phyloP scores from a whole-genome alignment of 176 grass and related monocot species.

The Musa beccarii region DNA sequence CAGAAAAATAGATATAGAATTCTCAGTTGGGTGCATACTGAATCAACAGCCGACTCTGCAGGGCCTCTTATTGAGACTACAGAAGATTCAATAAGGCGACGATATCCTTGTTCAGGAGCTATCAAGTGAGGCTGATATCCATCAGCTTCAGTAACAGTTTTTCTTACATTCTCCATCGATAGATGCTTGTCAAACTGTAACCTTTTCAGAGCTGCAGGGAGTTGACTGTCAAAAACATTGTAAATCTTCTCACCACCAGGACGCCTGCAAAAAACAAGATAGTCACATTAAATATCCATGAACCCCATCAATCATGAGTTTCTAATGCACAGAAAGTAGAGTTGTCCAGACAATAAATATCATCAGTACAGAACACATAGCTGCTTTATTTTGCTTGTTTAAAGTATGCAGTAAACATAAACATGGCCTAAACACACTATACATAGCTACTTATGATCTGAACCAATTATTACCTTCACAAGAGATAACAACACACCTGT shows the following conservation, averaged over 20 bases:
- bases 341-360: background rate
- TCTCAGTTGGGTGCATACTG: conserved; percentile 35
- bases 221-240: conserved; percentile 91
- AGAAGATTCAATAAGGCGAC: conserved; percentile 91
- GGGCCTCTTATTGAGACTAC: conserved; percentile 89
- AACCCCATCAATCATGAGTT: background rate
- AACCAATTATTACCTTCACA: too few species aligned
- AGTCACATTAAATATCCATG: background rate
- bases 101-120: conserved; percentile 97
- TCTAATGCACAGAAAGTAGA: background rate
- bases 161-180: conserved; percentile 97
- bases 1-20: background rate
- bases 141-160: conserved; percentile 91
- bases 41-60: conserved; percentile 85
- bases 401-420: too few species aligned
- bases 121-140: conserved; percentile 99
- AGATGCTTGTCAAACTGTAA: conserved; percentile 98
- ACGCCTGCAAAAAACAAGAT: conserved; percentile 34
- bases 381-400: background rate
- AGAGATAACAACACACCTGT: too few species aligned
- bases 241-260: conserved; percentile 94
- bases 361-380: background rate
- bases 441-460: too few species aligned
- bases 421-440: too few species aligned
- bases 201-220: conserved; percentile 85